Conservation (phyloP, 345 rosid genomes). For the Camelina neglecta region DNA sequence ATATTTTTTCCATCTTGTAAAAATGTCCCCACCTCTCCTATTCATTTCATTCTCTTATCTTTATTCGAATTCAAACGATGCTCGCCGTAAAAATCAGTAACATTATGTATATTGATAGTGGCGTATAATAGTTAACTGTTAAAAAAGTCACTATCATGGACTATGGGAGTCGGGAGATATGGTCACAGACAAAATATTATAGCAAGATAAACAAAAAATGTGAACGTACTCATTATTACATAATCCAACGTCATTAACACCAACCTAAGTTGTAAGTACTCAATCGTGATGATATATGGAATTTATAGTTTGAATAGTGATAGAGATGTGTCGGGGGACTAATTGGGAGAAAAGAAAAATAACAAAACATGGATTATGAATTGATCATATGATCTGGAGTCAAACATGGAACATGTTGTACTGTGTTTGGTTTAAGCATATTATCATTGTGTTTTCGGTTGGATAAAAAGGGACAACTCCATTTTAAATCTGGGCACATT, state of each 20-base stretch:
- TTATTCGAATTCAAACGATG: conserved; percentile 2
- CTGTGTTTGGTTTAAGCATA: conserved; percentile 26
- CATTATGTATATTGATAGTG: background rate
- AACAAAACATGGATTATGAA: background rate
- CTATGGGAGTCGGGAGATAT: background rate
- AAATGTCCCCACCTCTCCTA: conserved; percentile 34
- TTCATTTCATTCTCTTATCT: conserved; percentile 16
- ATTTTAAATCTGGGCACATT: conserved; percentile 20
- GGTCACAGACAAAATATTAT: background rate
- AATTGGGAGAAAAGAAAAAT: background rate
- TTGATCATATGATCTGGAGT: conserved; percentile 19
- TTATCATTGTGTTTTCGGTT: conserved; percentile 30
- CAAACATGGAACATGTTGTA: conserved; percentile 35
- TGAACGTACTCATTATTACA: conserved; percentile 9
- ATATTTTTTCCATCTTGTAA: conserved; percentile 1
- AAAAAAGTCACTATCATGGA: background rate
- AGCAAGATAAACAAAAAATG: background rate
- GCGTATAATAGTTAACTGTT: too few relatives aligned
- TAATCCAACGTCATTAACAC: background rate
- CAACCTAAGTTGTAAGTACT: conserved; percentile 5
- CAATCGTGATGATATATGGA: background rate
- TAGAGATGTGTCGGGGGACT: conserved; percentile 21
- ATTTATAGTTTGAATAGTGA: background rate
- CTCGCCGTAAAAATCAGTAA: conserved; percentile 3
- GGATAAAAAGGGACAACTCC: conserved; percentile 31